These are phyloP conservation scores for Hymenoscyphus infarciens DNA, from an alignment of 2,329 filamentous ascomycete species.

Conservation along the genomic window DNA sequence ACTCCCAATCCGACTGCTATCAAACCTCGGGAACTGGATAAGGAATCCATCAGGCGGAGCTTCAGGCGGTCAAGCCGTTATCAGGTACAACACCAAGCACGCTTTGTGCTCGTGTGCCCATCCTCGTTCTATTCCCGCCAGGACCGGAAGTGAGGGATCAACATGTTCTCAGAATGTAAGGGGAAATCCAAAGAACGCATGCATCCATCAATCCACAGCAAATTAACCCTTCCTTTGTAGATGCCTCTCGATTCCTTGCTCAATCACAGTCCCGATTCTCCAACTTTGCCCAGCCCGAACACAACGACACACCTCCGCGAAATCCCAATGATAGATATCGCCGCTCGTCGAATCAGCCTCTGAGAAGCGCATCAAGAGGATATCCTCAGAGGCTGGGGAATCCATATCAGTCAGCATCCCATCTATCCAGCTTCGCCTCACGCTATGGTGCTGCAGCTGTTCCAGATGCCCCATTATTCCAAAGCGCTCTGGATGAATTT, in stretches of 20 bases:
- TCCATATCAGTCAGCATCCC: constrained; percentile 72
- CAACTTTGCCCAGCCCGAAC: constrained; percentile 61
- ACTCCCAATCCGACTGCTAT: neutral
- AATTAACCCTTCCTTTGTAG: constrained; percentile 43
- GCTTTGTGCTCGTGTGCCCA: constrained; percentile 7
- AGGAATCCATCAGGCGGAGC: constrained; percentile 5
- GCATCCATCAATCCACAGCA: neutral
- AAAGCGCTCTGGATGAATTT: constrained; percentile 85
- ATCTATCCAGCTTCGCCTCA: constrained; percentile 63
- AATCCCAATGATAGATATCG: constrained; percentile 35
- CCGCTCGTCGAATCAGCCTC: constrained; percentile 26
- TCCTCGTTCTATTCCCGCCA: constrained; percentile 6
- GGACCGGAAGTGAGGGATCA: constrained; percentile 13
- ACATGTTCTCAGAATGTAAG: constrained; percentile 38
- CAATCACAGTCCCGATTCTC: constrained; percentile 92
- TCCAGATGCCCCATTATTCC: constrained; percentile 88
- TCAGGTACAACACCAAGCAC: constrained; percentile 10
- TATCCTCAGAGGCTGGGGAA: constrained; percentile 51
- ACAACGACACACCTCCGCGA: constrained; percentile 39
- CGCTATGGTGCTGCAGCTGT: constrained; percentile 65
- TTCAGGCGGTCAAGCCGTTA: constrained; percentile 12
- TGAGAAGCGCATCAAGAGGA: constrained; percentile 27
- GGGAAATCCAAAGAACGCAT: constrained; percentile 5
- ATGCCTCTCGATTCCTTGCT: constrained; percentile 93
- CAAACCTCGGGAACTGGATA: constrained; percentile 7